A percentile compares a stretch with the other conserved stretches of the same genome.
Conservation (phyloP, 1,284 basidiomycete genomes). For the Tilletia walkeri region DNA sequence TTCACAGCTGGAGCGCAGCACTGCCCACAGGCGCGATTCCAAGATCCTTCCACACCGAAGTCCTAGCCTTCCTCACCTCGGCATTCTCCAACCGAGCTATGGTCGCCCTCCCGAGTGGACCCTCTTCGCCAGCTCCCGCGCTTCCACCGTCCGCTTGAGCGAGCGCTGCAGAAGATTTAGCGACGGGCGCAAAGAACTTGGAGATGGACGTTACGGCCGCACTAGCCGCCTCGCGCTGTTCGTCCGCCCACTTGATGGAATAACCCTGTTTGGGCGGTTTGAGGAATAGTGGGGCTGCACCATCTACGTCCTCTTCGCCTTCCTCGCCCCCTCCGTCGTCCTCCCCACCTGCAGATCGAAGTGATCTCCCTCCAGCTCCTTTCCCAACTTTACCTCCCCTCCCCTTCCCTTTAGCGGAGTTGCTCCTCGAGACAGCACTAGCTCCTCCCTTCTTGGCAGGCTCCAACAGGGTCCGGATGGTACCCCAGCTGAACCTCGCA, state of each 20-base stretch:
- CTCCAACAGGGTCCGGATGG: constrained; percentile 50
- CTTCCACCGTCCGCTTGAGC: neutral
- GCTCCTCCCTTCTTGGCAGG: constrained; percentile 8
- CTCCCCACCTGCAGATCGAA: neutral
- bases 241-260: constrained; percentile 1
- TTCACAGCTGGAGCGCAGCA: neutral
- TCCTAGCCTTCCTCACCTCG: neutral
- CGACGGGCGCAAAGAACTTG: constrained; percentile 15
- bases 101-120: constrained; percentile 1
- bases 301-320: neutral
- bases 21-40: constrained; percentile 7
- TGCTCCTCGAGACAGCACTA: neutral
- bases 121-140: neutral
- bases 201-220: constrained; percentile 11
- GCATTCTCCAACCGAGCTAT: constrained; percentile 11
- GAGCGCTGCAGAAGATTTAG: neutral
- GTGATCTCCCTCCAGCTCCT: neutral
- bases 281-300: neutral
- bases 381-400: neutral
- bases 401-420: neutral
- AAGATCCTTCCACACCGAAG: neutral
- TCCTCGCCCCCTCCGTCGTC: neutral
- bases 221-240: constrained; percentile 9
- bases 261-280: neutral
- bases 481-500: constrained; percentile 93